Evolutionary conservation across 192 early-diverging fungal species (phyloP).

Genomic region (Phycomyces blakesleeanus): DNA sequence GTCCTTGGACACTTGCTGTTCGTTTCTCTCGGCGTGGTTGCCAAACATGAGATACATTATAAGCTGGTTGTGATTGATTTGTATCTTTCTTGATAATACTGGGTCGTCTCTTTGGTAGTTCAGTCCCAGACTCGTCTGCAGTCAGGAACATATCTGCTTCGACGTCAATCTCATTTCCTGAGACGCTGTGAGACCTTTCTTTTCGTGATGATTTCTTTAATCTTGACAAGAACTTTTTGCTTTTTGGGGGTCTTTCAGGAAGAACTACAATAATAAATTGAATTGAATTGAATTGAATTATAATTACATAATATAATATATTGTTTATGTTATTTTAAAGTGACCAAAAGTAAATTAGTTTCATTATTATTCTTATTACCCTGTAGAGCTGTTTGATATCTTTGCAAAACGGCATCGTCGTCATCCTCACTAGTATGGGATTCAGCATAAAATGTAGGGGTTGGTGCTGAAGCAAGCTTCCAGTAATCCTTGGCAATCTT

Average conservation of each 20-base stretch:
- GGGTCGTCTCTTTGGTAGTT: not conserved
- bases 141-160: no score
- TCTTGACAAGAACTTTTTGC: no score
- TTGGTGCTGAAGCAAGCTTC: not conserved
- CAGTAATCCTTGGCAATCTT: slow-evolving; percentile 1
- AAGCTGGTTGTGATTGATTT: no score
- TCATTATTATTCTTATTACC: not conserved
- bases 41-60: not conserved
- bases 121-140: no score
- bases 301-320: no score
- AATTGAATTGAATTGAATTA: no score
- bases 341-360: not conserved
- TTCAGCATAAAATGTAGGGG: not conserved
- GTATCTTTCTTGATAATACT: not conserved
- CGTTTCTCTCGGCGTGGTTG: not conserved
- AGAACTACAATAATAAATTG: no score
- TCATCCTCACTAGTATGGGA: not conserved
- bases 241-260: no score
- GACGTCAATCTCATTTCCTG: no score
- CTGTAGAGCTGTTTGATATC: not conserved
- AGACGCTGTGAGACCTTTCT: no score
- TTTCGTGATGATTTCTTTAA: no score
- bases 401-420: not conserved
- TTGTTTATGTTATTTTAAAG: no score
- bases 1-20: not conserved